These are phyloP conservation scores for Mollisiaceae sp. DNA, from an alignment of 2,329 filamentous ascomycete genomes.

Conservation along the genomic window DNA sequence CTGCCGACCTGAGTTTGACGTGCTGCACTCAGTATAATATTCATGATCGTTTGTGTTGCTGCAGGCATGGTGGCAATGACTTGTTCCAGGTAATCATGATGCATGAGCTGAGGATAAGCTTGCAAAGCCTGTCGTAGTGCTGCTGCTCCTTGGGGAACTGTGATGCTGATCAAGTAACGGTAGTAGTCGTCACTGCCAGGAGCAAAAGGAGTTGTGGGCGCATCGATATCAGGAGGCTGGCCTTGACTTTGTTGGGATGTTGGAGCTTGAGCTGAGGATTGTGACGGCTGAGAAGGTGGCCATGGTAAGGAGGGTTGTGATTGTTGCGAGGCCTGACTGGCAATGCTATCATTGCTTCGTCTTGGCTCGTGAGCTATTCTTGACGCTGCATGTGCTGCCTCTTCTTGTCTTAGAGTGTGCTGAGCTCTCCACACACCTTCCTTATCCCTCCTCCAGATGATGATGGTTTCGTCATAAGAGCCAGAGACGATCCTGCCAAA, in stretches of 20 bases:
- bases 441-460: conserved; percentile 89
- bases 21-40: conserved; percentile 24
- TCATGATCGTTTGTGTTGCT: conserved; percentile 27
- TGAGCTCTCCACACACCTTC: conserved; percentile 84
- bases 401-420: conserved; percentile 76
- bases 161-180: conserved; percentile 57
- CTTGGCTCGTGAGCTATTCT: conserved; percentile 19
- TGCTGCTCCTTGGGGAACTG: conserved; percentile 55
- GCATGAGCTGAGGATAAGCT: conserved; percentile 34
- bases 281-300: background rate
- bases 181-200: conserved; percentile 48
- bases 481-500: conserved; percentile 97
- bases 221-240: conserved; percentile 13
- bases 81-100: conserved; percentile 26
- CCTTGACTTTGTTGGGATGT: conserved; percentile 6
- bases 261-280: conserved; percentile 2
- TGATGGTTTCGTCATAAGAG: conserved; percentile 94
- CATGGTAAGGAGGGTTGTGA: background rate
- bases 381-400: conserved; percentile 61
- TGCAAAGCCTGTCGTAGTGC: conserved; percentile 44
- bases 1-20: conserved; percentile 17
- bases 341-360: conserved; percentile 9
- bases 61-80: conserved; percentile 27
- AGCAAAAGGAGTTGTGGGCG: conserved; percentile 37
- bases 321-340: background rate